Base-by-base conservation (phyloP, 129 eudicot genomes). In the Flaveria ramosissima region DNA sequence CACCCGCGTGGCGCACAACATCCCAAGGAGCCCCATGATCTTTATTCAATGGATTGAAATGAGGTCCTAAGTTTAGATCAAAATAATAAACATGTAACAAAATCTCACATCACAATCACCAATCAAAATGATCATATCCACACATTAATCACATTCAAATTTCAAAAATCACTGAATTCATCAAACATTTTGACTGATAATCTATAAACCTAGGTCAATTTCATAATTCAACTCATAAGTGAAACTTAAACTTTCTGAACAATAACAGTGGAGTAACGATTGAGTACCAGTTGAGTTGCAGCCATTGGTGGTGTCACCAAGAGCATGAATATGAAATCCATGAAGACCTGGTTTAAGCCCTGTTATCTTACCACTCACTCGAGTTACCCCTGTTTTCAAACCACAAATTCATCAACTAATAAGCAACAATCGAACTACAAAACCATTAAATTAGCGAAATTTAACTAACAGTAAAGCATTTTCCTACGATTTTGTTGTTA, bases 301-400 rank as follows among this genome's bases (percentile, higher is more conserved):
- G 77, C 98, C 98, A 84, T 93, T 93, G 62, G 96, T 87, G 75
- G 98, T 93, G 80, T 93, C 98, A 57, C 98, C 98, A 83, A 93
- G 93, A 72, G 98, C 98, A 75, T 93, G 98, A 66, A 93, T 93
- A 76, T 93, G 98, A 70, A 93, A 93, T 14, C 96, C 98, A 79
- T 93, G 98, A 62, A 76, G 93, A 32, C 98, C 98, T 61, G 97
- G 98, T 67, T 78, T 77, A 7, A 93, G 85, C 42, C 98, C 98
- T 67, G 61, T 72, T 42, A 91, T 84, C 86, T 80, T 93, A 21
- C 98, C 98, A 50, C 74, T 86, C 52, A 93, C 86, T 71, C 81
- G 92, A 52, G 95, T 88, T 12, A 69, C 71, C 80, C 96, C 97
- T 86, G 83, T 73, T 66, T 26, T 14, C 74, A 70, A 10, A 60